These are phyloP conservation scores for Galeopsis tetrahit DNA, from an alignment of 257 asterid species.

Conservation along the genomic window DNA sequence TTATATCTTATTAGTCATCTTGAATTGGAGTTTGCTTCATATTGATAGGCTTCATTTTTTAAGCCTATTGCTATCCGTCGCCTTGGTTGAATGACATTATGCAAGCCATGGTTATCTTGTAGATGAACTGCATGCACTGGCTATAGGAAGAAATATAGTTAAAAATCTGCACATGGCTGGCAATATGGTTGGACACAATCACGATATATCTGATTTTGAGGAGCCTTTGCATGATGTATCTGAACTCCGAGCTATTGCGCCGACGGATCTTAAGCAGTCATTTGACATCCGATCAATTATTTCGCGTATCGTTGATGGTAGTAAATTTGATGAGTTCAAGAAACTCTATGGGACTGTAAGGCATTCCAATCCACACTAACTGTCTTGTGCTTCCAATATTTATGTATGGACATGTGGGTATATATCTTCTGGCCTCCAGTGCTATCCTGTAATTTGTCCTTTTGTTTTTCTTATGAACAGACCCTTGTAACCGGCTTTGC, in stretches of 20 bases:
- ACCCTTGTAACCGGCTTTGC: slow-evolving; percentile 98
- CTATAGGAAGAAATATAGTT: slow-evolving; percentile 89
- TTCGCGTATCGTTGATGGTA: slow-evolving; percentile 91
- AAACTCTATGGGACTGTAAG: slow-evolving; percentile 98
- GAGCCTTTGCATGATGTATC: slow-evolving; percentile 82
- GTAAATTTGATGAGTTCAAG: slow-evolving; percentile 99
- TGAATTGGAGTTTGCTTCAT: slow-evolving; percentile 14
- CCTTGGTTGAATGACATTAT: slow-evolving; percentile 20
- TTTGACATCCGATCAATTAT: slow-evolving; percentile 83
- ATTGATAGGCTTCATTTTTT: slow-evolving; percentile 12
- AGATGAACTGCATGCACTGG: slow-evolving; percentile 94
- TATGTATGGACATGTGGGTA: background rate
- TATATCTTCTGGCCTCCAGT: slow-evolving; percentile 9
- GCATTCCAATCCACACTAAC: slow-evolving; percentile 36
- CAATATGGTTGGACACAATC: slow-evolving; percentile 44
- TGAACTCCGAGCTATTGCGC: slow-evolving; percentile 92
- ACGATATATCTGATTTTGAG: slow-evolving; percentile 50
- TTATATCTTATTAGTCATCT: background rate
- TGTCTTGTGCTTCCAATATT: slow-evolving; percentile 10
- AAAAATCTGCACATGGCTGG: slow-evolving; percentile 93
- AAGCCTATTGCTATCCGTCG: slow-evolving; percentile 31
- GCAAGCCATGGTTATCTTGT: slow-evolving; percentile 40
- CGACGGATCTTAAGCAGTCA: slow-evolving; percentile 88
- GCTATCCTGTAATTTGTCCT: slow-evolving; percentile 20
- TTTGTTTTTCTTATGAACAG: slow-evolving; percentile 45